Conservation (phyloP, 2,329 filamentous ascomycete species). For the Helotiales sp. region DNA sequence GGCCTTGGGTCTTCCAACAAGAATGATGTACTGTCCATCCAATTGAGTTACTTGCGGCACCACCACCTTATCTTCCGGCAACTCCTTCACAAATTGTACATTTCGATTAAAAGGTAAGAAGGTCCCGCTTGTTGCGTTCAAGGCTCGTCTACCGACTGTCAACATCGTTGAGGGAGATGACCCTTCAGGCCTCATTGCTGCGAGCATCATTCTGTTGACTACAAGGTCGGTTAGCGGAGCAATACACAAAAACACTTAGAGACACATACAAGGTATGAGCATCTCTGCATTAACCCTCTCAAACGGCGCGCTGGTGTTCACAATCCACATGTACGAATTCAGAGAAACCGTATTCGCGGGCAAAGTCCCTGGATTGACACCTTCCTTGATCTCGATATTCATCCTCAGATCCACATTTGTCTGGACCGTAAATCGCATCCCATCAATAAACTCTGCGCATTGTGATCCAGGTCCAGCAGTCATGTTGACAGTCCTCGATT, state of each 20-base stretch:
- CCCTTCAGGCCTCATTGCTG: constrained; percentile 20
- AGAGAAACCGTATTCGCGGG: constrained; percentile 25
- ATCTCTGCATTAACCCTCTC: constrained; percentile 24
- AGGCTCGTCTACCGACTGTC: constrained; percentile 28
- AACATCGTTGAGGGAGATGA: constrained; percentile 30
- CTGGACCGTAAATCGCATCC: constrained; percentile 35
- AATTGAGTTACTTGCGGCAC: constrained; percentile 23
- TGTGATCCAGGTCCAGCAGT: constrained; percentile 37
- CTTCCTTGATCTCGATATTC: constrained; percentile 27
- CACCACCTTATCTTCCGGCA: constrained; percentile 27
- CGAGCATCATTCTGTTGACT: constrained; percentile 34
- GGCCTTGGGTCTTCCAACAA: constrained; percentile 23
- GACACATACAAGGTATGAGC: constrained; percentile 27
- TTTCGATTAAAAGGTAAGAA: constrained; percentile 22
- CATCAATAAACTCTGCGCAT: constrained; percentile 42
- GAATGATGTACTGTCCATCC: constrained; percentile 31
- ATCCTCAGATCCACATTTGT: constrained; percentile 21
- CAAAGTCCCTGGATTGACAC: constrained; percentile 26
- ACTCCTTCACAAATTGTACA: constrained; percentile 22
- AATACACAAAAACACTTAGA: not conserved
- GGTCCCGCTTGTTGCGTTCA: constrained; percentile 28
- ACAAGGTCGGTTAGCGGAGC: not conserved
- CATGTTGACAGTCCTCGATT: constrained; percentile 41
- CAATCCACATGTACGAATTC: constrained; percentile 32
- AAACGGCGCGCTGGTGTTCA: constrained; percentile 28